A percentile compares a stretch with the other conserved stretches of the same genome.
These are phyloP conservation scores for Camelina neglecta DNA, from an alignment of 345 rosid species.

Conservation along the genomic window DNA sequence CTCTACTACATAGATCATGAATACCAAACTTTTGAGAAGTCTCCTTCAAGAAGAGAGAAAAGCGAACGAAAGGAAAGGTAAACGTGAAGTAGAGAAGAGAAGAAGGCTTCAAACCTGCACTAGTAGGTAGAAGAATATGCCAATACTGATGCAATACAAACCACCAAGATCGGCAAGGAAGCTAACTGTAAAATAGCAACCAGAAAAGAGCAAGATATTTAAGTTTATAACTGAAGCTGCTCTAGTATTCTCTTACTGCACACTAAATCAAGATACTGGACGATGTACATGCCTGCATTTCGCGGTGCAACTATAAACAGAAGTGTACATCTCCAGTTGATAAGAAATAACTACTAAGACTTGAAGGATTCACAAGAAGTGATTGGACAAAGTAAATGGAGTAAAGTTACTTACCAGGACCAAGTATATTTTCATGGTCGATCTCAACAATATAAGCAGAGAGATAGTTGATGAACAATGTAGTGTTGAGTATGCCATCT, in stretches of 20 bases:
- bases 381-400: conserved; percentile 12
- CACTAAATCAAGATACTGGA: conserved; percentile 22
- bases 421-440: conserved; percentile 67
- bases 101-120: conserved; percentile 68
- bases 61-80: not conserved
- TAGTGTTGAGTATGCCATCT: conserved; percentile 80
- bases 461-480: conserved; percentile 76
- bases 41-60: not conserved
- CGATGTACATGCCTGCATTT: not conserved
- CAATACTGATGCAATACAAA: conserved; percentile 89
- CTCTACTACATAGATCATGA: not conserved
- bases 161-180: conserved; percentile 99
- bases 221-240: conserved; percentile 10
- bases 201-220: not conserved
- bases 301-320: not conserved
- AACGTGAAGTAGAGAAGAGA: conserved; percentile 22
- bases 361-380: conserved; percentile 8
- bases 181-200: conserved; percentile 69
- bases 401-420: conserved; percentile 73
- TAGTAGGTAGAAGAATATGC: conserved; percentile 85
- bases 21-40: not conserved
- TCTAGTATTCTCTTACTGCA: conserved; percentile 14
- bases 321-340: conserved; percentile 22
- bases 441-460: conserved; percentile 85
- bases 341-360: not conserved